Percentiles rank a stretch among this genome's conserved stretches.
Conservation (phyloP, 164 flowering plant species). For the Litsea cubeba region DNA sequence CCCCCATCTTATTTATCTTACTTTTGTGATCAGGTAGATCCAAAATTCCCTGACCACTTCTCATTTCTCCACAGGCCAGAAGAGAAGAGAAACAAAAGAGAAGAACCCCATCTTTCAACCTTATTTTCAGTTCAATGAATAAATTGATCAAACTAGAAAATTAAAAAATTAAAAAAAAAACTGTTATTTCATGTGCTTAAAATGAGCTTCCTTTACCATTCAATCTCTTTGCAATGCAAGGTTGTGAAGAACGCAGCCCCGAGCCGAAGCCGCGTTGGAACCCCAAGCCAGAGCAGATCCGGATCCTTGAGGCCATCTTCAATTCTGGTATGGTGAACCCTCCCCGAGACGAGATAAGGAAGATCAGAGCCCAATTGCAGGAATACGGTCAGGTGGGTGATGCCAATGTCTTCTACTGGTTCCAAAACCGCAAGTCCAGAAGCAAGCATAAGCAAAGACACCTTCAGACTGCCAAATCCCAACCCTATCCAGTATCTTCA, state of each 20-base stretch:
- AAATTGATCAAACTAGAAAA: too few relatives aligned
- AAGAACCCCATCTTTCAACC: background rate
- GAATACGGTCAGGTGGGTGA: constrained; percentile 98
- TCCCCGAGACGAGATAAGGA: constrained; percentile 89
- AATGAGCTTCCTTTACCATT: background rate
- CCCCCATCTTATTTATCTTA: too few relatives aligned
- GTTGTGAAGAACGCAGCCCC: constrained; percentile 76
- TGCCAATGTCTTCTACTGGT: constrained; percentile 99
- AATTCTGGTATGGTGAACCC: constrained; percentile 99
- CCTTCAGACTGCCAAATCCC: constrained; percentile 29
- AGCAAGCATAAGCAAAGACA: constrained; percentile 90
- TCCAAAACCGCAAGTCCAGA: constrained; percentile 93
- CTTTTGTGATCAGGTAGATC: too few relatives aligned
- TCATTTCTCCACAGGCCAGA: background rate
- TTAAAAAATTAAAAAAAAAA: too few relatives aligned
- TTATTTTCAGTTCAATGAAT: too few relatives aligned
- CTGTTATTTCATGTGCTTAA: background rate
- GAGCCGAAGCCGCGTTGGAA: constrained; percentile 99
- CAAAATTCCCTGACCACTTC: background rate
- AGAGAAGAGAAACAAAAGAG: background rate
- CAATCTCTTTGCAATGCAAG: constrained; percentile 17
- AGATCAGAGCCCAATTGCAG: constrained; percentile 78
- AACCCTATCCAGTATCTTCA: constrained; percentile 27
- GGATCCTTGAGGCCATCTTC: constrained; percentile 91
- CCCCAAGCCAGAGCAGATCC: constrained; percentile 94